Percentiles rank a stretch among this genome's conserved stretches.
These are phyloP conservation scores for Neonectria coccinea DNA, from an alignment of 2,329 filamentous ascomycete species.

Conservation along the genomic window DNA sequence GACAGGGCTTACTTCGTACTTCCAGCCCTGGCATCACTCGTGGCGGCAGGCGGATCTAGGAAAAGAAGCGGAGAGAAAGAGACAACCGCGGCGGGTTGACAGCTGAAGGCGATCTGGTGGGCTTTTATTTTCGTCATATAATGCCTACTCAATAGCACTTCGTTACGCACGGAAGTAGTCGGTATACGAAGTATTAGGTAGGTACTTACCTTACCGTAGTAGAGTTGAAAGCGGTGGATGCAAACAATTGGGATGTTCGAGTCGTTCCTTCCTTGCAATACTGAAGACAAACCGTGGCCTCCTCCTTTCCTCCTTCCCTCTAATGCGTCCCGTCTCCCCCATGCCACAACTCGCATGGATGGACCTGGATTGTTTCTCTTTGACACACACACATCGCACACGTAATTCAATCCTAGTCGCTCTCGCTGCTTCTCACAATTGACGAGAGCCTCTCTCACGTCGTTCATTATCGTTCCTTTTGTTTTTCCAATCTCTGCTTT, in stretches of 20 bases:
- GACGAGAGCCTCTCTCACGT: neutral
- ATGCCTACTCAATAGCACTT: too few species aligned
- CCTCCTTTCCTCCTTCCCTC: neutral
- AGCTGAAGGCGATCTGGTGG: neutral
- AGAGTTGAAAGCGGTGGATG: neutral
- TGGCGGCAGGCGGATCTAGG: conserved; percentile 17
- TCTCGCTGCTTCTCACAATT: neutral
- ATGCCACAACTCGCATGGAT: conserved; percentile 10
- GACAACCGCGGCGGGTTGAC: neutral
- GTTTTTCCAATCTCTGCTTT: neutral
- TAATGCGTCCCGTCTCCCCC: conserved; percentile 6
- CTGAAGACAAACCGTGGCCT: too few species aligned
- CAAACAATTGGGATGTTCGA: neutral
- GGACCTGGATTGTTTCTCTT: neutral
- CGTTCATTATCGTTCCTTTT: conserved; percentile 4
- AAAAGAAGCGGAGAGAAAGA: neutral
- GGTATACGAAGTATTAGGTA: too few species aligned
- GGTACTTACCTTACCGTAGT: too few species aligned
- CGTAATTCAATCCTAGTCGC: neutral
- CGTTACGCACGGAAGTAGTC: too few species aligned
- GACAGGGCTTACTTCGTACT: conserved; percentile 7
- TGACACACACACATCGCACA: conserved; percentile 9
- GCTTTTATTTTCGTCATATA: too few species aligned
- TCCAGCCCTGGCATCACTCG: conserved; percentile 7
- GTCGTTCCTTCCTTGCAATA: neutral